Evolutionary conservation across 106 monocot species (phyloP).

Genomic region (Acorus gramineus): DNA sequence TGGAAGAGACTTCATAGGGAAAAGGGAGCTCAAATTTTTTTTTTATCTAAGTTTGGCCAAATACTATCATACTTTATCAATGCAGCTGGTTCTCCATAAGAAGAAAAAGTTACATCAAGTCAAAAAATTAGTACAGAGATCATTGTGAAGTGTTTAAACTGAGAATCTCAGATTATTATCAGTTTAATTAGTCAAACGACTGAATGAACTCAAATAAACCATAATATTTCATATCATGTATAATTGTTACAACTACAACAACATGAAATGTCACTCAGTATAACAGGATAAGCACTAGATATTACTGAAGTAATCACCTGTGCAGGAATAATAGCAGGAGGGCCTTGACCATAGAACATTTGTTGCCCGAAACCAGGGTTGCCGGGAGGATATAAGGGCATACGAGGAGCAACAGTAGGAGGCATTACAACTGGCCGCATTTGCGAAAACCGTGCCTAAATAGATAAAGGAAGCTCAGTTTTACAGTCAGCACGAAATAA

Average conservation of each 20-base stretch:
- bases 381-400: conserved; percentile 84
- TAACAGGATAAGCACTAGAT: background rate
- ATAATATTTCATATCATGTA: background rate
- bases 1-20: too few species aligned
- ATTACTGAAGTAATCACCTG: conserved; percentile 32
- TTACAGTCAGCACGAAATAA: background rate
- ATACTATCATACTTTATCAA: too few species aligned
- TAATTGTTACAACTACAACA: background rate
- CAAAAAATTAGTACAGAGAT: too few species aligned
- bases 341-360: conserved; percentile 82
- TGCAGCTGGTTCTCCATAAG: too few species aligned
- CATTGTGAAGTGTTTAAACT: too few species aligned
- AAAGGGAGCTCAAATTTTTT: too few species aligned
- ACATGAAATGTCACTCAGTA: background rate
- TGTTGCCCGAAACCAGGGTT: conserved; percentile 67
- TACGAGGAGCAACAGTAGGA: conserved; percentile 66
- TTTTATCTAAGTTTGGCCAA: too few species aligned
- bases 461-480: background rate
- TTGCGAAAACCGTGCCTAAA: conserved; percentile 82
- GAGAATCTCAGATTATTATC: too few species aligned
- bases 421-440: conserved; percentile 61
- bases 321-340: conserved; percentile 63
- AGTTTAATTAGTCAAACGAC: too few species aligned
- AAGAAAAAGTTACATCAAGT: too few species aligned
- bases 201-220: too few species aligned